These are phyloP conservation scores for Aspergillus costaricaensis DNA, from an alignment of 2,329 filamentous ascomycete genomes.

Conservation along the genomic window DNA sequence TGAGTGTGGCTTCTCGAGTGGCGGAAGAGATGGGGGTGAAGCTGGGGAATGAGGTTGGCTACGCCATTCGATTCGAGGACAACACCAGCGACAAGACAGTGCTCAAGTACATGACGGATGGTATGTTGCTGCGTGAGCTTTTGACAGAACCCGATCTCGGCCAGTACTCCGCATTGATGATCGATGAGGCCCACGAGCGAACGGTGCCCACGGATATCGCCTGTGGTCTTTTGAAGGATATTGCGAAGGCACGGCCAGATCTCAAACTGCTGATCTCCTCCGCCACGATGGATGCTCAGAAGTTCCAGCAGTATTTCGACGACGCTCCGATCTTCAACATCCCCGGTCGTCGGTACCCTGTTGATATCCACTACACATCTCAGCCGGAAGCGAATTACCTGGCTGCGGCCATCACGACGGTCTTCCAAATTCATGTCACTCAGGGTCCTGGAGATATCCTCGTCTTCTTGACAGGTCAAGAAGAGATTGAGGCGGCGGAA, in stretches of 20 bases:
- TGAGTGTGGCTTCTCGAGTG: constrained; percentile 95
- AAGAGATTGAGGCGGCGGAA: constrained; percentile 90
- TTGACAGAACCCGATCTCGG: constrained; percentile 83
- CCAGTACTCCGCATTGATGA: constrained; percentile 86
- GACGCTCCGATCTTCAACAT: constrained; percentile 94
- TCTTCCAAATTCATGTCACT: constrained; percentile 91
- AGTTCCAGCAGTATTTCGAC: constrained; percentile 90
- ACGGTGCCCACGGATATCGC: constrained; percentile 90
- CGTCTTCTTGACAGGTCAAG: constrained; percentile 92
- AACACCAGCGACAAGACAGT: constrained; percentile 87
- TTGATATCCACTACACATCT: constrained; percentile 87
- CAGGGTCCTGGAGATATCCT: constrained; percentile 86
- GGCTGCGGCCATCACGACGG: constrained; percentile 84
- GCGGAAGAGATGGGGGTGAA: constrained; percentile 91
- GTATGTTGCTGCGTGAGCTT: constrained; percentile 88
- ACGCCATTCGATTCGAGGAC: constrained; percentile 93
- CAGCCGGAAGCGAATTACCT: constrained; percentile 94
- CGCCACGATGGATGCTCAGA: constrained; percentile 90
- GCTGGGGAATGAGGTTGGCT: constrained; percentile 89
- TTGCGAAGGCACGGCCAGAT: constrained; percentile 78
- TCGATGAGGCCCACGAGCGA: constrained; percentile 95
- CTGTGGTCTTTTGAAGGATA: constrained; percentile 83
- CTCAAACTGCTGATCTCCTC: constrained; percentile 90
- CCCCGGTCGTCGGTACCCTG: constrained; percentile 82
- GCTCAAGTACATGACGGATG: constrained; percentile 96